A percentile compares a stretch with the other conserved stretches of the same genome.
These are phyloP conservation scores for Spirogloea muscicola DNA, from an alignment of 139 green algal genomes.

Conservation along the genomic window DNA sequence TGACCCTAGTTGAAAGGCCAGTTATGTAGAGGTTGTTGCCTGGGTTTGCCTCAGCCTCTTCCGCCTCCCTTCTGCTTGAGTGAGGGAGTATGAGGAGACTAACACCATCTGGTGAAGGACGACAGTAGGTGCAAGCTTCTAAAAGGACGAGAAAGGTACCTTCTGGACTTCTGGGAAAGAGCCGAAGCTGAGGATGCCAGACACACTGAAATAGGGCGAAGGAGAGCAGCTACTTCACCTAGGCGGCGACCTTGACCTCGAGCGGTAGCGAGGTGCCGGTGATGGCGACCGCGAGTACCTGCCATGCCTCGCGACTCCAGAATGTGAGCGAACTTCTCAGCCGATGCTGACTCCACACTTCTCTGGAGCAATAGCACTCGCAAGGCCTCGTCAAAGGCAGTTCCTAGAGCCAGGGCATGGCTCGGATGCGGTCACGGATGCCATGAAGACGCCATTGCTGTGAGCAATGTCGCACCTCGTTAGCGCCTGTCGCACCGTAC, in stretches of 20 bases:
- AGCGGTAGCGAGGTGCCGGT: conserved; percentile 1
- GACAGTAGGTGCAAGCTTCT: background rate
- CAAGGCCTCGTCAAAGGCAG: too few species aligned
- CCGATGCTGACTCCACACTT: too few species aligned
- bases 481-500: too few species aligned
- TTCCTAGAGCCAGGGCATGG: too few species aligned
- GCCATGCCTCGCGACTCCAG: too few species aligned
- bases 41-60: conserved; percentile 25
- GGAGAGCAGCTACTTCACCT: background rate
- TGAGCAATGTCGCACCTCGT: too few species aligned
- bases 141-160: background rate
- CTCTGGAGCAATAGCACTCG: too few species aligned
- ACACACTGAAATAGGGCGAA: background rate
- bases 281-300: background rate
- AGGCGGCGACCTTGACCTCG: background rate
- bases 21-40: conserved; percentile 49
- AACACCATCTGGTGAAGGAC: background rate
- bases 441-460: too few species aligned
- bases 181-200: background rate
- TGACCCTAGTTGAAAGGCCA: conserved; percentile 39
- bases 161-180: background rate
- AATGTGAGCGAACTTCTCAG: too few species aligned
- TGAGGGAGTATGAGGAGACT: too few species aligned
- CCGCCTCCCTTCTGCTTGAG: background rate
- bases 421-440: too few species aligned